A percentile compares a stretch with the other conserved stretches of the same genome.
phyloP scores from a whole-genome alignment of 225 moss, liverwort and hornwort genomes.

The Pleurozium schreberi region DNA sequence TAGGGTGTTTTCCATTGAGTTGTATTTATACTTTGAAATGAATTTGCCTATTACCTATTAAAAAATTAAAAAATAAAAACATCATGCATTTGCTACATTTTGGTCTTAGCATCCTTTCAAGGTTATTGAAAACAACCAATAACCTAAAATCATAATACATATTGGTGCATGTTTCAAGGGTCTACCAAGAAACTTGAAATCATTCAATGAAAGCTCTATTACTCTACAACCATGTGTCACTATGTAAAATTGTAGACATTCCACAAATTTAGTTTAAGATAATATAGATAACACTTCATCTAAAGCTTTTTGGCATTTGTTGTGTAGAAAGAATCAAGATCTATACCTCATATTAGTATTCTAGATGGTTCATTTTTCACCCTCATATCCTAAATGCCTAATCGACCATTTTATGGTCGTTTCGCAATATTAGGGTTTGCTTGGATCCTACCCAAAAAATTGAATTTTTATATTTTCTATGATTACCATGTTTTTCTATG shows the following conservation, averaged over 20 bases:
- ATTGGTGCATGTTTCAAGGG: background rate
- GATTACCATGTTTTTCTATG: too few relatives aligned
- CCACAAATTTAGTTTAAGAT: background rate
- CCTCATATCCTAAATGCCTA: background rate
- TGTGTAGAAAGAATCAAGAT: rapidly evolving
- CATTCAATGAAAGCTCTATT: background rate
- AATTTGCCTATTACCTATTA: background rate
- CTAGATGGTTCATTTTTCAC: background rate
- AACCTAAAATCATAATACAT: too few relatives aligned
- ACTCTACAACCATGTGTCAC: background rate
- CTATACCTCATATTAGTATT: background rate
- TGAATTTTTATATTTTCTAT: too few relatives aligned
- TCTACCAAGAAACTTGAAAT: background rate
- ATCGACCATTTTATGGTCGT: background rate
- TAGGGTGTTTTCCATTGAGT: background rate
- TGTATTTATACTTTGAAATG: background rate
- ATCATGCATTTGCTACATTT: background rate
- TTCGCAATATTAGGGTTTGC: too few relatives aligned
- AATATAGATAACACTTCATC: background rate
- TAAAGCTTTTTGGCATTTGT: background rate
- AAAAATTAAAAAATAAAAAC: background rate
- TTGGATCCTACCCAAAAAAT: too few relatives aligned
- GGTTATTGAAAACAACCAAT: too few relatives aligned
- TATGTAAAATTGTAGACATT: background rate
- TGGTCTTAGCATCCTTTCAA: background rate